Base-by-base conservation (phyloP, 2,329 filamentous ascomycete species). In the Pseudogymnoascus verrucosus region DNA sequence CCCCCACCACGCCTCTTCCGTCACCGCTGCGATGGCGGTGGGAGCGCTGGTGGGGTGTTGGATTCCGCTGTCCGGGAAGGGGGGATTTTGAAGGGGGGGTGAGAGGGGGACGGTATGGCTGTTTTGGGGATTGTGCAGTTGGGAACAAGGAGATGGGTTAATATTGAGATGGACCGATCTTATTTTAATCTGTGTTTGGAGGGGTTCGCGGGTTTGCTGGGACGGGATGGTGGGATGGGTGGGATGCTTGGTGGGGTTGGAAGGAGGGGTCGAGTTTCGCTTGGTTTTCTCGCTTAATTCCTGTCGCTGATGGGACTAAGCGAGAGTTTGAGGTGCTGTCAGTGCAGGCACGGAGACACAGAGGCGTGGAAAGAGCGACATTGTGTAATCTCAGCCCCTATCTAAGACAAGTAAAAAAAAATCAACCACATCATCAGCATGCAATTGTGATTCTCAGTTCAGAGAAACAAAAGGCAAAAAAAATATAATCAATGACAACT, bases 401-500 rank as follows among this genome's bases (percentile, higher is more conserved):
- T 42, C 4, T 21, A 16, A 42, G 11, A 47, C 5, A 47, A 2
- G 14, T 4, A 31, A 31, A 51, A 51, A 51, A 28, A 28, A 51
- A 19, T 59, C 31, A 60, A 37, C 62, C n/a, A 14, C 42, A 26
- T 39, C 21, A 2, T 28, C 40, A 8, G 5, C n/a, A 14, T 12
- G 37, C n/a, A 57, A 54, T 14, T 54, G 11, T 31, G 2, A 23
- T 23, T 6, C 61, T 14, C 11, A n/a, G 19, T 23, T 44, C 6
- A n/a, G 42, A 21, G 47, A 31, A 3, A 51, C n/a, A 26, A 21
- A 63, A 34, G 62, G 14, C 19, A 39, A 62, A 39, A 62, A 39
- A 64, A 63, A 63, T 64, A 16, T 40, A 64, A 40, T 28, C 57
- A 26, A 40, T 71, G 69, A 71, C 66, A 67, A 71, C 68, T 67